Conservation (phyloP, 2,329 filamentous ascomycete species). For the Nigrograna mackinnonii region DNA sequence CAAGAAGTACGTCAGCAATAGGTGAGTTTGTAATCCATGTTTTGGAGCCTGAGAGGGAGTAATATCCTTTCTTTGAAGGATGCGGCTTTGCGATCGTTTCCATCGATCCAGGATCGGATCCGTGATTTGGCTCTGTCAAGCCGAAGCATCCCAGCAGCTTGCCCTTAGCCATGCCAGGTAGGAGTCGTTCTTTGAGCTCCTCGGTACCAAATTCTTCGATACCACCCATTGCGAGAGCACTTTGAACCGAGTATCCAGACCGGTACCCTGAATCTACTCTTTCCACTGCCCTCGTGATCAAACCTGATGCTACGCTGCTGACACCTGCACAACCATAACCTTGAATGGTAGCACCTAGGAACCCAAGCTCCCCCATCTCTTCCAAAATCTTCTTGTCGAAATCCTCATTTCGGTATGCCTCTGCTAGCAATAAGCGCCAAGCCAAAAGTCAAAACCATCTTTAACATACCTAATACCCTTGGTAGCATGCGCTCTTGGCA, state of each 20-base stretch:
- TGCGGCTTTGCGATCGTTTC: constrained; percentile 85
- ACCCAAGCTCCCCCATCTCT: constrained; percentile 92
- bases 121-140: constrained; percentile 90
- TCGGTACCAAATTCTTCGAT: constrained; percentile 86
- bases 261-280: constrained; percentile 90
- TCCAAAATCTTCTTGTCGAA: constrained; percentile 84
- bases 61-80: constrained; percentile 81
- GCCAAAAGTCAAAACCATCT: neutral
- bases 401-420: constrained; percentile 83
- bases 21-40: constrained; percentile 97
- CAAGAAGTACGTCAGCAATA: constrained; percentile 80
- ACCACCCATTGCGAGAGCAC: constrained; percentile 89
- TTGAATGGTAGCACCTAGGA: constrained; percentile 82
- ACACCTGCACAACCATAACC: constrained; percentile 89
- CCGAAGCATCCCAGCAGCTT: constrained; percentile 85
- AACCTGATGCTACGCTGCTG: constrained; percentile 82
- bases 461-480: constrained; percentile 75
- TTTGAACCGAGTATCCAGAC: constrained; percentile 92
- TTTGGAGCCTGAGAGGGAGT: constrained; percentile 78
- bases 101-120: constrained; percentile 89
- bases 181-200: constrained; percentile 83
- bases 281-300: constrained; percentile 90
- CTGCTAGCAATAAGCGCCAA: constrained; percentile 47
- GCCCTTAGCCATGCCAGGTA: constrained; percentile 81
- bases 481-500: constrained; percentile 89